Conservation (phyloP, 2,329 filamentous ascomycete genomes). For the Didymella lethalis region DNA sequence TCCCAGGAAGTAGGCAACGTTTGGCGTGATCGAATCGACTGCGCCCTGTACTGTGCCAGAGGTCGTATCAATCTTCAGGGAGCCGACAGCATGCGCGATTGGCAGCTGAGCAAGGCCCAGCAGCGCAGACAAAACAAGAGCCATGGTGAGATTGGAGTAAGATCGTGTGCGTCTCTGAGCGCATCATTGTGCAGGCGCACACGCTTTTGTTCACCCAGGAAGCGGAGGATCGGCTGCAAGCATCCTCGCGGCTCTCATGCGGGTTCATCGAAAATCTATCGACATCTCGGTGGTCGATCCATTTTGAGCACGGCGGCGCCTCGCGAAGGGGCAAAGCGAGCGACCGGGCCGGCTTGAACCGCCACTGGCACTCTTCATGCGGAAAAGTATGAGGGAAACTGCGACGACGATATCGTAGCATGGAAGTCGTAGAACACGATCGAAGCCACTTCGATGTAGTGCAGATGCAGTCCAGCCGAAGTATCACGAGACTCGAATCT, state of each 20-base stretch:
- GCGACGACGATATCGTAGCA: not conserved
- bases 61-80: conserved; percentile 35
- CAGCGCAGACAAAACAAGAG: conserved; percentile 18
- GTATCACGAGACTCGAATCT: conserved; percentile 3
- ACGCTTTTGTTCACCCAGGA: conserved; percentile 13
- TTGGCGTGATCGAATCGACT: conserved; percentile 44
- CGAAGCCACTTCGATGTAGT: not conserved
- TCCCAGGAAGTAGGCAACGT: conserved; percentile 51
- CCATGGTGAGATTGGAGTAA: conserved; percentile 18
- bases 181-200: not conserved
- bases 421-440: not conserved
- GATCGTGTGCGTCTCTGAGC: not conserved
- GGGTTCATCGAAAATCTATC: conserved; percentile 9
- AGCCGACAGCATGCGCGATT: conserved; percentile 23
- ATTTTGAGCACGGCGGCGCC: conserved; percentile 9
- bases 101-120: conserved; percentile 23
- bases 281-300: conserved; percentile 15
- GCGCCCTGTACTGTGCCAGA: conserved; percentile 45
- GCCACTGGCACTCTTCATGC: conserved; percentile 6
- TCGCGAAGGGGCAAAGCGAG: conserved; percentile 8
- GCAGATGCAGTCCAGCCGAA: not conserved
- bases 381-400: conserved; percentile 16
- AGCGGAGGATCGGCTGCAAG: conserved; percentile 15
- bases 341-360: conserved; percentile 5
- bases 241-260: conserved; percentile 8